Evolutionary conservation across 2,329 filamentous ascomycete species (phyloP).

Genomic region (Atkinsonella texensis): DNA sequence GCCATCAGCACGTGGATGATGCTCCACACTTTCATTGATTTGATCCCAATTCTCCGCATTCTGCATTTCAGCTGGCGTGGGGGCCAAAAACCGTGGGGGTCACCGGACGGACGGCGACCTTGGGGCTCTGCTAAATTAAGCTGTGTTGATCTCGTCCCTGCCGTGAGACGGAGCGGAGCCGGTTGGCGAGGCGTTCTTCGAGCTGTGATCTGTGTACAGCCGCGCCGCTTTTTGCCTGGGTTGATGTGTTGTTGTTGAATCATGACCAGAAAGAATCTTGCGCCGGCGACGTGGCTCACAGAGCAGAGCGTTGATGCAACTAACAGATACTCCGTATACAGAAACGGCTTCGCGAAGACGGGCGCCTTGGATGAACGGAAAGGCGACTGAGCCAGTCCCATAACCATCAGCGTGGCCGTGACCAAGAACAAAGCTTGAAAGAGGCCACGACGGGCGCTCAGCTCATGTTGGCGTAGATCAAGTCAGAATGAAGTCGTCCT

Average conservation of each 20-base stretch:
- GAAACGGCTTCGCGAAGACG: not conserved
- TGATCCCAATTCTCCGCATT: slow-evolving; percentile 6
- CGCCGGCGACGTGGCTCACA: too few species aligned
- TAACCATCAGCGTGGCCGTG: not conserved
- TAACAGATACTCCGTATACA: too few species aligned
- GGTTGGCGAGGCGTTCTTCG: not conserved
- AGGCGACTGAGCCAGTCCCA: not conserved
- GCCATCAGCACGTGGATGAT: slow-evolving; percentile 2
- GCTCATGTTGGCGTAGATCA: not conserved
- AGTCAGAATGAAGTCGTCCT: not conserved
- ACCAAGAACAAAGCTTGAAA: not conserved
- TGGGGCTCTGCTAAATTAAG: not conserved
- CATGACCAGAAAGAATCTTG: not conserved
- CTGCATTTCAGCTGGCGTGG: slow-evolving; percentile 1
- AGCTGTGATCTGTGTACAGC: not conserved
- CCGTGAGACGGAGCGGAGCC: not conserved
- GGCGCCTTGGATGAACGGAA: not conserved
- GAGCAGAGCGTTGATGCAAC: not conserved
- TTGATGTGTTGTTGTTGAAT: not conserved
- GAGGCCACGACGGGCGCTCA: not conserved
- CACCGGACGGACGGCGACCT: not conserved
- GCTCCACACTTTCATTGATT: slow-evolving; percentile 7
- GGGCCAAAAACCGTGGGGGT: slow-evolving; percentile 1
- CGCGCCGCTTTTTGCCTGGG: not conserved
- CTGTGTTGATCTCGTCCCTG: not conserved